Evolutionary conservation across 306 rosid genomes (phyloP).

Genomic region (Pyrus pyrifolia): DNA sequence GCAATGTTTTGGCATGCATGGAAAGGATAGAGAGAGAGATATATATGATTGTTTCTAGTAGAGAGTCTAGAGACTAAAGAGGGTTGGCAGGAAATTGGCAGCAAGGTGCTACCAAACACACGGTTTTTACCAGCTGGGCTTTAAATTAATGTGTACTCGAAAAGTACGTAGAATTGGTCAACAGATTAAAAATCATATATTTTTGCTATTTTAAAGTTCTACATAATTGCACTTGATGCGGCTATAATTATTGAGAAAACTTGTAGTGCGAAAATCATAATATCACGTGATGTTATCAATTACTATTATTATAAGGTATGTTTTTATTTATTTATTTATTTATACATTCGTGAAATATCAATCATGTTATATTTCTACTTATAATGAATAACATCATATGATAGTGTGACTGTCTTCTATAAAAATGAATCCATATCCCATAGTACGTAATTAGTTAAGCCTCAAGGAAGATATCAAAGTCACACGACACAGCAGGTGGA

Average conservation of each 20-base stretch:
- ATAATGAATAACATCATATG: too few relatives aligned
- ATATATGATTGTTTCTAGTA: slow-evolving; percentile 4
- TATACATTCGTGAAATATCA: too few relatives aligned
- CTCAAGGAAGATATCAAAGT: neutral
- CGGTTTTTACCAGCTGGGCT: slow-evolving; percentile 42
- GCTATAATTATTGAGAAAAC: too few relatives aligned
- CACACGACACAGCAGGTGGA: slow-evolving; percentile 1
- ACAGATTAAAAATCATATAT: neutral
- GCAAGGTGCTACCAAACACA: slow-evolving; percentile 53
- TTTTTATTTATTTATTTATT: too few relatives aligned
- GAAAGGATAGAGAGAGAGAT: neutral
- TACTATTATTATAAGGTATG: too few relatives aligned
- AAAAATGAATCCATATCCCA: too few relatives aligned
- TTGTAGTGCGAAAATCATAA: too few relatives aligned
- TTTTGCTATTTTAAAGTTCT: neutral
- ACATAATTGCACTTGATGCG: neutral
- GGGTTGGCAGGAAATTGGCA: slow-evolving; percentile 25
- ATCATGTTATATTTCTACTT: too few relatives aligned
- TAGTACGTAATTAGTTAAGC: neutral
- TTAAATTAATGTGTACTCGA: neutral
- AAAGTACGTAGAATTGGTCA: neutral
- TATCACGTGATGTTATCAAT: too few relatives aligned
- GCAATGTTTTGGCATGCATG: neutral
- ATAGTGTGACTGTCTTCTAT: too few relatives aligned
- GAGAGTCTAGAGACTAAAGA: neutral